Evolutionary conservation across 1,284 basidiomycete species (phyloP).

Genomic region (Rhodotorula sp.): DNA sequence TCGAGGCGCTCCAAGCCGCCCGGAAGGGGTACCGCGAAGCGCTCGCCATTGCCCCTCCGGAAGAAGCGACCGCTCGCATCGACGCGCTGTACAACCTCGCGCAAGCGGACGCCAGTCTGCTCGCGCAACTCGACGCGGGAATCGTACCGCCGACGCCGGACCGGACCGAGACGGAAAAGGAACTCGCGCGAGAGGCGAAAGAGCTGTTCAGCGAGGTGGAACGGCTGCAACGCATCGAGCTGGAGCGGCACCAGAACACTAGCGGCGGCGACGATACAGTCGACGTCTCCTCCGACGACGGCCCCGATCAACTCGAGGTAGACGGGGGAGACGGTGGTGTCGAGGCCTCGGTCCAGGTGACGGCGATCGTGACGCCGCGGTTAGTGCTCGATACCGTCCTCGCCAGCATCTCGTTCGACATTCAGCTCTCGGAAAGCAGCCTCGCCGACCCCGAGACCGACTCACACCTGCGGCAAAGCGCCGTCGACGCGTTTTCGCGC

Average conservation of each 20-base stretch:
- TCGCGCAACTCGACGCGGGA: constrained; percentile 23
- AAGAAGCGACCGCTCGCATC: constrained; percentile 22
- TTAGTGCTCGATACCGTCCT: constrained; percentile 39
- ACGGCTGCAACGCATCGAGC: constrained; percentile 23
- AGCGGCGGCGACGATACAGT: not conserved
- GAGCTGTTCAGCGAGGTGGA: constrained; percentile 30
- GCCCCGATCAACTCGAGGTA: not conserved
- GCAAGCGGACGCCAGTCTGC: constrained; percentile 24
- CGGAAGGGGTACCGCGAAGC: constrained; percentile 21
- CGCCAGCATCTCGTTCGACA: constrained; percentile 24
- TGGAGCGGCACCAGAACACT: constrained; percentile 19
- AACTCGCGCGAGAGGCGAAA: constrained; percentile 23
- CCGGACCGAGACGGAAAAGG: not conserved
- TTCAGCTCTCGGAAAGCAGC: constrained; percentile 14
- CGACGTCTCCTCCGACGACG: not conserved
- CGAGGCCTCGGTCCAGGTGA: constrained; percentile 10
- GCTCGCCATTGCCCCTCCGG: not conserved
- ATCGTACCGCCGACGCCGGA: not conserved
- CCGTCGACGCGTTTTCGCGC: constrained; percentile 14
- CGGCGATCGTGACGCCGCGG: constrained; percentile 29
- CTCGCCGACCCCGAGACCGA: not conserved
- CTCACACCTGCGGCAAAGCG: constrained; percentile 5
- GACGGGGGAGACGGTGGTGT: not conserved
- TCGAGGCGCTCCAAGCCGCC: constrained; percentile 16
- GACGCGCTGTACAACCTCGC: constrained; percentile 39